These are phyloP conservation scores for Rubroboletus pulcherrimus DNA, from an alignment of 768 basidiomycete species.

Conservation along the genomic window DNA sequence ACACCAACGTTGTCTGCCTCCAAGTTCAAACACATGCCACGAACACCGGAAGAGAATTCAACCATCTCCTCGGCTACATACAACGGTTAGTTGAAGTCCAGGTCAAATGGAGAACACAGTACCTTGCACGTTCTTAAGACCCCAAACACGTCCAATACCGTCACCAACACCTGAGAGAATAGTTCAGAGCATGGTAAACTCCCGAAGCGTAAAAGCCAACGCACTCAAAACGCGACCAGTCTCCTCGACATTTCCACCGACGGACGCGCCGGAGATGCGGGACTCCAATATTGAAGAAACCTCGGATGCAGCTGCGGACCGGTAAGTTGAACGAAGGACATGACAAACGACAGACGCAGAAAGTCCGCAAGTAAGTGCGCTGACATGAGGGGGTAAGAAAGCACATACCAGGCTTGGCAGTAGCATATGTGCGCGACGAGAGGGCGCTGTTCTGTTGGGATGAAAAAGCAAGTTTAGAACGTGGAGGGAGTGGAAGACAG, in stretches of 20 bases:
- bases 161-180: slow-evolving; percentile 84
- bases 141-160: slow-evolving; percentile 99
- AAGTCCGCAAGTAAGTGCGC: slow-evolving; percentile 2
- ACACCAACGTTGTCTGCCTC: slow-evolving; percentile 99
- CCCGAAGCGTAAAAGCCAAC: slow-evolving; percentile 30
- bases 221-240: slow-evolving; percentile 97
- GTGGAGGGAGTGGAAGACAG: slow-evolving; percentile 12
- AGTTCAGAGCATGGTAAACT: slow-evolving; percentile 6
- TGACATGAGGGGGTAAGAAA: neutral
- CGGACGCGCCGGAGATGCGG: slow-evolving; percentile 89
- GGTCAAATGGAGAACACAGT: slow-evolving; percentile 14
- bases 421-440: slow-evolving; percentile 85
- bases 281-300: slow-evolving; percentile 99
- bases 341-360: slow-evolving; percentile 9
- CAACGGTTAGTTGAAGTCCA: neutral
- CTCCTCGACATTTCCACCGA: slow-evolving; percentile 96
- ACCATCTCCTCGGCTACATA: slow-evolving; percentile 97
- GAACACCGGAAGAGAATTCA: slow-evolving; percentile 99
- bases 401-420: slow-evolving; percentile 90
- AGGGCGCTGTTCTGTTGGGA: slow-evolving; percentile 39
- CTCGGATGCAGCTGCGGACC: slow-evolving; percentile 86
- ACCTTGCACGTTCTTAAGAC: slow-evolving; percentile 98
- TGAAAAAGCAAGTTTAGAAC: slow-evolving; percentile 8
- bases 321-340: slow-evolving; percentile 25
- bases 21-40: slow-evolving; percentile 99